Evolutionary conservation across 768 basidiomycete species (phyloP).

Genomic region (Mycena maculata): DNA sequence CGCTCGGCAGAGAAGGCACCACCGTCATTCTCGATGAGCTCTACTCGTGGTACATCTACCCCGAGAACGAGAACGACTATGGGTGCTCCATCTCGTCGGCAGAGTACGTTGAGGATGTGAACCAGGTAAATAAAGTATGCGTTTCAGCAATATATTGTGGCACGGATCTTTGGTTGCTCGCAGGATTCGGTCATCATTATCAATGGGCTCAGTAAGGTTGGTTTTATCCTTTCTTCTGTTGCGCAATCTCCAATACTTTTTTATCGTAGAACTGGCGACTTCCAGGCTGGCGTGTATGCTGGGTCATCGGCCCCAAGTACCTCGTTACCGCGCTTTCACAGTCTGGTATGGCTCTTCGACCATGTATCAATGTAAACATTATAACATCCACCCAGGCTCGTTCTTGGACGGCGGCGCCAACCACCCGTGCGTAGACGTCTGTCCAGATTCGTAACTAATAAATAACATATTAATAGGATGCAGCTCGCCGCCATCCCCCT

Average conservation of each 20-base stretch:
- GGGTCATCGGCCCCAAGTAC: slow-evolving; percentile 93
- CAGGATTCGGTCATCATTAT: slow-evolving; percentile 87
- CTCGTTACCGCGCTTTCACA: slow-evolving; percentile 92
- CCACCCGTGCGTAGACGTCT: slow-evolving; percentile 72
- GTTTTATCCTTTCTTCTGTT: neutral
- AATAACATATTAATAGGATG: slow-evolving; percentile 55
- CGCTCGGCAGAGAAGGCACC: slow-evolving; percentile 77
- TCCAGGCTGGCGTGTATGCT: slow-evolving; percentile 94
- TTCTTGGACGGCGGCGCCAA: slow-evolving; percentile 97
- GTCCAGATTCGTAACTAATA: neutral
- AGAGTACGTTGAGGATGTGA: slow-evolving; percentile 86
- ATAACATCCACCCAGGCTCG: slow-evolving; percentile 58
- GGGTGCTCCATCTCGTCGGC: slow-evolving; percentile 88
- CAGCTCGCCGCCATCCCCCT: slow-evolving; percentile 91
- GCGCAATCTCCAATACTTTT: neutral
- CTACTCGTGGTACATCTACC: slow-evolving; percentile 96
- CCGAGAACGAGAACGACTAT: slow-evolving; percentile 76
- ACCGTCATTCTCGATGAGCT: slow-evolving; percentile 93
- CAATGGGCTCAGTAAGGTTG: slow-evolving; percentile 91
- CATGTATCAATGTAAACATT: slow-evolving; percentile 1
- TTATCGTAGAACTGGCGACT: slow-evolving; percentile 93
- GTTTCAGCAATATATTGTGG: neutral
- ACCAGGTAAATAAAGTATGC: slow-evolving; percentile 59
- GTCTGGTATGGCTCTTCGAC: slow-evolving; percentile 59
- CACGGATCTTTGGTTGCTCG: neutral